phyloP scores from a whole-genome alignment of 768 basidiomycete genomes.

The Candolleomyces efflorescens region DNA sequence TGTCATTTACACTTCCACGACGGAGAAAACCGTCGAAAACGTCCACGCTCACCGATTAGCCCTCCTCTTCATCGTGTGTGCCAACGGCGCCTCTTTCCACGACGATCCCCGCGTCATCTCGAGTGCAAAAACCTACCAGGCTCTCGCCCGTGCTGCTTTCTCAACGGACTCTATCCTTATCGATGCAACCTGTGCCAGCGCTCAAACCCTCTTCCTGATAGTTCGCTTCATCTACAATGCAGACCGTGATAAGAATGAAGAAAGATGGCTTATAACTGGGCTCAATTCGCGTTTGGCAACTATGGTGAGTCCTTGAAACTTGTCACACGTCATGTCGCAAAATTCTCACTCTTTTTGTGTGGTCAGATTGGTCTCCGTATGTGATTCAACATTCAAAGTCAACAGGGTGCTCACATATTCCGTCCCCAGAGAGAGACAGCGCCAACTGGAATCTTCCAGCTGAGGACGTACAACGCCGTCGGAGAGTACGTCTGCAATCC shows the following conservation, averaged over 20 bases:
- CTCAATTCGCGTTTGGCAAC: constrained; percentile 38
- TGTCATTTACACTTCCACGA: constrained; percentile 36
- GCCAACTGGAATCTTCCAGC: constrained; percentile 41
- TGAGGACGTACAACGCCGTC: constrained; percentile 43
- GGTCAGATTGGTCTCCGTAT: not conserved
- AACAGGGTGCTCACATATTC: not conserved
- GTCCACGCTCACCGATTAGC: constrained; percentile 46
- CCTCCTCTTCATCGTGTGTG: constrained; percentile 49
- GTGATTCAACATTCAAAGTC: too few species aligned
- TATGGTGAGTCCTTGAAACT: constrained; percentile 29
- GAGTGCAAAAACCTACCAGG: constrained; percentile 39
- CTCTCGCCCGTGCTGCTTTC: constrained; percentile 44
- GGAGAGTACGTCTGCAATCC: constrained; percentile 24
- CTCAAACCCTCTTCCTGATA: constrained; percentile 45
- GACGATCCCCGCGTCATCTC: constrained; percentile 24
- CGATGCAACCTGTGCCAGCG: constrained; percentile 42
- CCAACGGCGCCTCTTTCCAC: constrained; percentile 44
- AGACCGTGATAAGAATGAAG: constrained; percentile 39
- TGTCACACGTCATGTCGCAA: not conserved
- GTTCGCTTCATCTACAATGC: constrained; percentile 38
- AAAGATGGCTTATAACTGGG: constrained; percentile 46
- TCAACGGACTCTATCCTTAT: constrained; percentile 39
- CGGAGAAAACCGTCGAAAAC: constrained; percentile 24
- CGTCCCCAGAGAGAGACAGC: constrained; percentile 44
- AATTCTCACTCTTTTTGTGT: not conserved